phyloP scores from a whole-genome alignment of 2,329 filamentous ascomycete genomes.

The Fusarium secorum region DNA sequence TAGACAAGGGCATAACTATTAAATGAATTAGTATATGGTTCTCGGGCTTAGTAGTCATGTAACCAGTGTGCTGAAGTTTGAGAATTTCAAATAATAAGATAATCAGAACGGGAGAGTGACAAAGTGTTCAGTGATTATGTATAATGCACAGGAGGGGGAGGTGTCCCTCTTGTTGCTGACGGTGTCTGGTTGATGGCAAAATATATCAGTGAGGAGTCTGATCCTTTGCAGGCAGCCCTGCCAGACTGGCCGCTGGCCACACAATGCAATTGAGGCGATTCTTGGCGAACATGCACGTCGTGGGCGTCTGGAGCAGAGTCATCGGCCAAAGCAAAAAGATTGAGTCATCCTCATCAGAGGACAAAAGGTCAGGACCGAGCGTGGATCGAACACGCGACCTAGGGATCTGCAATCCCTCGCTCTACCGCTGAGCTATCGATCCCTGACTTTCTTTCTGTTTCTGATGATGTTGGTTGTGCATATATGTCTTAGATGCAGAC shows the following conservation, averaged over 20 bases:
- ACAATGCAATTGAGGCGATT: neutral
- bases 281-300: no score
- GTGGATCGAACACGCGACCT: slow-evolving; percentile 37
- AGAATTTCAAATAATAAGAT: neutral
- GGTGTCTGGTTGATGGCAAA: no score
- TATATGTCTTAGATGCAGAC: neutral
- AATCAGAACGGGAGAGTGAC: neutral
- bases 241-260: rapidly evolving
- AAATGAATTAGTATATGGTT: neutral
- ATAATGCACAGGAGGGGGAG: neutral
- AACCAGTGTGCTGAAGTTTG: neutral
- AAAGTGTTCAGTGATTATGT: no score
- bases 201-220: neutral
- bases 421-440: slow-evolving; percentile 38
- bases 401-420: slow-evolving; percentile 36
- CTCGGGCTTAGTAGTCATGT: neutral
- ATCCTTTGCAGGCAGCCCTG: no score
- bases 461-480: neutral
- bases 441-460: neutral
- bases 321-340: neutral
- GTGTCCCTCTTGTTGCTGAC: neutral
- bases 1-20: neutral
- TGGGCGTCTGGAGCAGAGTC: no score
- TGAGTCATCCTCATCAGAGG: neutral
- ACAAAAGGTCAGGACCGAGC: slow-evolving; percentile 31